Evolutionary conservation across 169 alveolate species (phyloP).

Genomic region (Plasmodium gonderi): DNA sequence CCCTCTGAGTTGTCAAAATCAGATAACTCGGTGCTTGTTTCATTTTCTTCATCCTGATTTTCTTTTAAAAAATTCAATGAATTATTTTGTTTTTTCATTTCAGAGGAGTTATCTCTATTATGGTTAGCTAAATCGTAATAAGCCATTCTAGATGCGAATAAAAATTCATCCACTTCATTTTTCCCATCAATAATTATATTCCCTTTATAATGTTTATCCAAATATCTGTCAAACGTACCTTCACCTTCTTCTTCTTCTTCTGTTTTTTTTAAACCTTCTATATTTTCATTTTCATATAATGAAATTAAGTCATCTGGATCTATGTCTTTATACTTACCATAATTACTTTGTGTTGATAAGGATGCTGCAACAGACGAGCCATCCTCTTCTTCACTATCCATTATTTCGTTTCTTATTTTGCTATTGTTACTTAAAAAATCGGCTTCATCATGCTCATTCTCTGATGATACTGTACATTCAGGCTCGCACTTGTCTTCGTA

Average conservation of each 20-base stretch:
- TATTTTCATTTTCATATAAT: slow-evolving; percentile 58
- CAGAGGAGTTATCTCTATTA: background rate
- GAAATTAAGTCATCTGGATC: slow-evolving; percentile 58
- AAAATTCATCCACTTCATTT: slow-evolving; percentile 64
- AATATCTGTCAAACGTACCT: slow-evolving; percentile 17
- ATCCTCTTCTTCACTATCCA: slow-evolving; percentile 7
- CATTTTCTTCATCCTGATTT: background rate
- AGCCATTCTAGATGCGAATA: slow-evolving; percentile 73
- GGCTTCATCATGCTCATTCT: background rate
- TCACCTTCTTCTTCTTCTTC: background rate
- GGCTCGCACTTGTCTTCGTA: background rate
- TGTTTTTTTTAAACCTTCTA: background rate
- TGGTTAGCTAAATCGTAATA: slow-evolving; percentile 37
- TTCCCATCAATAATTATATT: slow-evolving; percentile 71
- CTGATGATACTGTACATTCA: background rate
- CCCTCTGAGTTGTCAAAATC: slow-evolving; percentile 23
- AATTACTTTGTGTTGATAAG: slow-evolving; percentile 31
- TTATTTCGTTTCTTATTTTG: background rate
- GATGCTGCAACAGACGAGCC: slow-evolving; percentile 12
- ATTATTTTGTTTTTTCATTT: slow-evolving; percentile 11
- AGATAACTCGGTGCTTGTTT: slow-evolving; percentile 6
- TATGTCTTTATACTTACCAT: slow-evolving; percentile 61
- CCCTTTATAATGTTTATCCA: slow-evolving; percentile 62
- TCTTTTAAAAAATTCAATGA: background rate
- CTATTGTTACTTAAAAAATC: background rate